Percentiles rank a stretch among this genome's conserved stretches.
These are phyloP conservation scores for Pouteria campechiana DNA, from an alignment of 179 eudicot species.

Conservation along the genomic window DNA sequence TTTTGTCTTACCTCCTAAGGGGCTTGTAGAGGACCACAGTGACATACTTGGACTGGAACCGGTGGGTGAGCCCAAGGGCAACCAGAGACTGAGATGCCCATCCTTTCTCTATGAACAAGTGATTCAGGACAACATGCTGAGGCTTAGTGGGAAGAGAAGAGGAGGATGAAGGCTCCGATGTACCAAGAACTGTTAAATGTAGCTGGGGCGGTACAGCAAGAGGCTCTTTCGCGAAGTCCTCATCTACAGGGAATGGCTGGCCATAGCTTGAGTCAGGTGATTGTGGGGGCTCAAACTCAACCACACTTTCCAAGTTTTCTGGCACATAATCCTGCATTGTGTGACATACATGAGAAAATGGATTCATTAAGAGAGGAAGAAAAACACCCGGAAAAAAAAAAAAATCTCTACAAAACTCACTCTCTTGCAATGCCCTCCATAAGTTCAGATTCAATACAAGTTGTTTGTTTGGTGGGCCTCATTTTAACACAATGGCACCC, in stretches of 20 bases:
- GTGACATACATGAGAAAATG: not conserved
- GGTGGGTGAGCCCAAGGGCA: slow-evolving; percentile 64
- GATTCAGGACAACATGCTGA: slow-evolving; percentile 82
- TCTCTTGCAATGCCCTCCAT: too few species aligned
- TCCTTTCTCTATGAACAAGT: slow-evolving; percentile 65
- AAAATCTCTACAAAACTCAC: too few species aligned
- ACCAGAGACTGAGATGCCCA: slow-evolving; percentile 67
- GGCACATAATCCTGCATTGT: slow-evolving; percentile 67
- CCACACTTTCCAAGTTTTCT: slow-evolving; percentile 60
- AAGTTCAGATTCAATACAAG: too few species aligned
- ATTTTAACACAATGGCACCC: too few species aligned
- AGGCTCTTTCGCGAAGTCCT: slow-evolving; percentile 81
- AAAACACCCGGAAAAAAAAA: too few species aligned
- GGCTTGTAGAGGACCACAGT: slow-evolving; percentile 86
- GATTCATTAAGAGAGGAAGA: not conserved
- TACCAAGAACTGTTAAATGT: slow-evolving; percentile 41
- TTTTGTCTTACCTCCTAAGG: slow-evolving; percentile 52
- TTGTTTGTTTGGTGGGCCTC: too few species aligned
- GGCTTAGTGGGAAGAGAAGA: slow-evolving; percentile 37
- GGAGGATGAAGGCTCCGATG: slow-evolving; percentile 19
- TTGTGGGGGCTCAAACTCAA: slow-evolving; percentile 66
- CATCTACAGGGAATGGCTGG: slow-evolving; percentile 43
- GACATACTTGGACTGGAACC: slow-evolving; percentile 71
- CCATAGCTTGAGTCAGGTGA: slow-evolving; percentile 78
- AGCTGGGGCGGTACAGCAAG: slow-evolving; percentile 62